Conservation (phyloP, 371 early-diverging fungal genomes). For the Phascolomyces articulosus region DNA sequence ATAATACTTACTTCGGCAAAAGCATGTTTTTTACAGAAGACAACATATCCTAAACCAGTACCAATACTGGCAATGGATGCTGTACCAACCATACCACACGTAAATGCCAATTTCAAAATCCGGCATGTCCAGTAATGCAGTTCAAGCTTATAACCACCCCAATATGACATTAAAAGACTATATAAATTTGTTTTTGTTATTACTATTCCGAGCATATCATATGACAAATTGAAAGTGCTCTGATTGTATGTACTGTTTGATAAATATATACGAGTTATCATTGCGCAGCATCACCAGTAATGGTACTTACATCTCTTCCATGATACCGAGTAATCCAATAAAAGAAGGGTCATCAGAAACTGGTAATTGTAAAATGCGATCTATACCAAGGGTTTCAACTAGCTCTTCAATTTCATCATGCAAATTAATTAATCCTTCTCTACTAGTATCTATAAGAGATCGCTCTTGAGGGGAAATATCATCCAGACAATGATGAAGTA, state of each 20-base stretch:
- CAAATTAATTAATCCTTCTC: conserved; percentile 19
- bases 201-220: too few species aligned
- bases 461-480: conserved; percentile 35
- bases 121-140: conserved; percentile 41
- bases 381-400: conserved; percentile 24
- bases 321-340: conserved; percentile 27
- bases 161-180: conserved; percentile 39
- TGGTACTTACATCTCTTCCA: conserved; percentile 42
- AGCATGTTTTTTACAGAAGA: conserved; percentile 21
- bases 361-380: conserved; percentile 13
- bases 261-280: too few species aligned
- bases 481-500: conserved; percentile 27
- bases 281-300: too few species aligned
- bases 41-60: conserved; percentile 30
- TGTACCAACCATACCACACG: conserved; percentile 23
- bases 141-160: conserved; percentile 37
- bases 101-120: conserved; percentile 30
- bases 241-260: too few species aligned
- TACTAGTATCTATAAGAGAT: conserved; percentile 10
- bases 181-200: conserved; percentile 2
- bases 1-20: conserved; percentile 30
- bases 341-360: conserved; percentile 27
- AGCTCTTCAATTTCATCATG: conserved; percentile 15
- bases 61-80: conserved; percentile 33
- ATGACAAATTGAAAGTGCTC: too few species aligned